Conservation (phyloP, 805 yeast species). For the Wickerhamiella dianesei region DNA sequence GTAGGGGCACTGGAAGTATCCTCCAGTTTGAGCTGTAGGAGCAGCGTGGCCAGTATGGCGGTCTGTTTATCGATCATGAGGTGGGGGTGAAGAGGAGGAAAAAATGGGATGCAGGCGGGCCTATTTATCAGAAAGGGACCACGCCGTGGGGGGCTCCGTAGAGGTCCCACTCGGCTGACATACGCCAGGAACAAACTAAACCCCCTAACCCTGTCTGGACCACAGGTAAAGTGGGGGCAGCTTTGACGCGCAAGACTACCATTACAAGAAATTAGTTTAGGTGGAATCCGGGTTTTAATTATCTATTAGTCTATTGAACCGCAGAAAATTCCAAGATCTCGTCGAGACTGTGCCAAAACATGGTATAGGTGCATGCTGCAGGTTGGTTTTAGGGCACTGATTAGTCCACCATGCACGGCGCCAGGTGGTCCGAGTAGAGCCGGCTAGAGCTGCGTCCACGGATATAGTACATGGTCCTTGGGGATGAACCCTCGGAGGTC, state of each 20-base stretch:
- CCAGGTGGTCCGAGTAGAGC: too few relatives aligned
- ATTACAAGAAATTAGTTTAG: too few relatives aligned
- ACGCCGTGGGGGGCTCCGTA: too few relatives aligned
- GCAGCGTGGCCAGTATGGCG: neutral
- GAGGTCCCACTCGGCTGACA: neutral
- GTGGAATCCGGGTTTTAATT: too few relatives aligned
- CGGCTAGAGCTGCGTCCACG: slow-evolving; percentile 27
- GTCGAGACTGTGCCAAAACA: neutral
- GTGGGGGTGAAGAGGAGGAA: too few relatives aligned
- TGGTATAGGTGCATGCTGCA: neutral
- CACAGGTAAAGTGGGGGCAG: too few relatives aligned
- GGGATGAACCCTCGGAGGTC: slow-evolving; percentile 25
- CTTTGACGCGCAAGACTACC: too few relatives aligned
- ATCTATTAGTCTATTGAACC: too few relatives aligned
- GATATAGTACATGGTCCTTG: slow-evolving; percentile 28
- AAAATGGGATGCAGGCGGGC: too few relatives aligned
- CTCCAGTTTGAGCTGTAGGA: neutral
- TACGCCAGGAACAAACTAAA: neutral
- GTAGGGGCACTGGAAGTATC: neutral
- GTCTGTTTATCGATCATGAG: neutral
- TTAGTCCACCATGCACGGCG: neutral
- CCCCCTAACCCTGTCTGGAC: neutral
- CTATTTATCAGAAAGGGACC: too few relatives aligned
- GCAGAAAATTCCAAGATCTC: too few relatives aligned
- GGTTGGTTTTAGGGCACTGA: neutral